Evolutionary conservation across 2,329 filamentous ascomycete species (phyloP).

Genomic region (Epichloe scottii): DNA sequence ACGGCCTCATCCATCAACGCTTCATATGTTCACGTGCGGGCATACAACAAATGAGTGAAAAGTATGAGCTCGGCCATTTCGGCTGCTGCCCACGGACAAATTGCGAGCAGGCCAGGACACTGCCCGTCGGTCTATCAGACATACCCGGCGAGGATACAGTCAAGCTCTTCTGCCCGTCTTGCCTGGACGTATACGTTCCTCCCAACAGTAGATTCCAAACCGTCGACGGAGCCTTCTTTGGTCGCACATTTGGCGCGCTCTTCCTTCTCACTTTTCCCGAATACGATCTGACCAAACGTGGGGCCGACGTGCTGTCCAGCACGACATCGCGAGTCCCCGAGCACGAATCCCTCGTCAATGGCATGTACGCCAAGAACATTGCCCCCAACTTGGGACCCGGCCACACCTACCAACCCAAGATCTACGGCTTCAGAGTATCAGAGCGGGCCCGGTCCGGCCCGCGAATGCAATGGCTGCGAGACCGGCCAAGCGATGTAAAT

Average conservation of each 20-base stretch:
- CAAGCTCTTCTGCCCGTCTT: constrained; percentile 95
- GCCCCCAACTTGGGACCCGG: constrained; percentile 71
- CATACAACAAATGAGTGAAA: constrained; percentile 98
- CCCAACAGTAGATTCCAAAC: constrained; percentile 96
- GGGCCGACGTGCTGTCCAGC: constrained; percentile 42
- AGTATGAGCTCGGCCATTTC: constrained; percentile 95
- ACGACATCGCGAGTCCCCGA: constrained; percentile 21
- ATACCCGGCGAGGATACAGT: constrained; percentile 95
- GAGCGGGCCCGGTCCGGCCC: constrained; percentile 83
- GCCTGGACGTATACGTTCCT: constrained; percentile 91
- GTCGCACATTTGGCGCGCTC: constrained; percentile 88
- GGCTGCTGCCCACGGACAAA: constrained; percentile 89
- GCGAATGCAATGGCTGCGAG: constrained; percentile 91
- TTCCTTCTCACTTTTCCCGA: constrained; percentile 99
- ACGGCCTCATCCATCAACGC: constrained; percentile 94
- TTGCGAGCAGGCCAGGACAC: constrained; percentile 79
- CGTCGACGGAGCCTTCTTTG: constrained; percentile 96
- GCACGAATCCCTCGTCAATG: constrained; percentile 57
- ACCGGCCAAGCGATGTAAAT: constrained; percentile 65
- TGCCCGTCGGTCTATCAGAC: constrained; percentile 88
- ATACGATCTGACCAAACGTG: constrained; percentile 70
- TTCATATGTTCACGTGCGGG: constrained; percentile 95
- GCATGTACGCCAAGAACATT: constrained; percentile 75
- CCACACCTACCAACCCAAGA: constrained; percentile 86
- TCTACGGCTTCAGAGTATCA: constrained; percentile 92